These are phyloP conservation scores for Neckera pumila DNA, from an alignment of 225 moss, liverwort and hornwort species.

Conservation along the genomic window DNA sequence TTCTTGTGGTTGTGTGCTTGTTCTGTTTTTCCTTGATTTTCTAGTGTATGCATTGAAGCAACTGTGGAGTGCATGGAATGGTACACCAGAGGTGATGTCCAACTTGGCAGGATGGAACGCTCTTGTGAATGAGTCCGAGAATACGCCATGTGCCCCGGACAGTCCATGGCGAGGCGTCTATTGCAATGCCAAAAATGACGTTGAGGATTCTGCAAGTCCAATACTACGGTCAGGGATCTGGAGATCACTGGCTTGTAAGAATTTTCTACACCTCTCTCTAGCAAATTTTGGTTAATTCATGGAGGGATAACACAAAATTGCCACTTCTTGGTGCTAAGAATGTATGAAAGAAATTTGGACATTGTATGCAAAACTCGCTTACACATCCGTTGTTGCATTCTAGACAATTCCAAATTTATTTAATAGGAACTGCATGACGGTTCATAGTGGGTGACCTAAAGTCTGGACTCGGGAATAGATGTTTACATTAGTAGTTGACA, in stretches of 20 bases:
- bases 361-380: too few relatives aligned
- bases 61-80: conserved; percentile 19
- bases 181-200: neutral
- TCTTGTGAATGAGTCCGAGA: neutral
- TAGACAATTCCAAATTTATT: too few relatives aligned
- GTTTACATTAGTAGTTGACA: too few relatives aligned
- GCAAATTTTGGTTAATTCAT: too few relatives aligned
- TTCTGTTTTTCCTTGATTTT: neutral
- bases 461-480: neutral
- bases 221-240: neutral
- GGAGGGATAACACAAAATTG: too few relatives aligned
- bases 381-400: too few relatives aligned
- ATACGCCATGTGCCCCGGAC: neutral
- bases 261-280: neutral
- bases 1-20: neutral
- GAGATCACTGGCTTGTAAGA: conserved; percentile 18
- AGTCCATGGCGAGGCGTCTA: conserved; percentile 26
- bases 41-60: conserved; percentile 18
- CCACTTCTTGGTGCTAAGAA: too few relatives aligned
- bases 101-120: conserved; percentile 20
- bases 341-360: neutral
- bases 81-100: neutral
- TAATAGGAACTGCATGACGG: neutral
- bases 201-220: neutral
- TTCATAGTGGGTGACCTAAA: neutral